Evolutionary conservation across 2,329 filamentous ascomycete species (phyloP), one percentile per base, ranked within the genome.

Genomic region (Pestalotiopsis sp.): DNA sequence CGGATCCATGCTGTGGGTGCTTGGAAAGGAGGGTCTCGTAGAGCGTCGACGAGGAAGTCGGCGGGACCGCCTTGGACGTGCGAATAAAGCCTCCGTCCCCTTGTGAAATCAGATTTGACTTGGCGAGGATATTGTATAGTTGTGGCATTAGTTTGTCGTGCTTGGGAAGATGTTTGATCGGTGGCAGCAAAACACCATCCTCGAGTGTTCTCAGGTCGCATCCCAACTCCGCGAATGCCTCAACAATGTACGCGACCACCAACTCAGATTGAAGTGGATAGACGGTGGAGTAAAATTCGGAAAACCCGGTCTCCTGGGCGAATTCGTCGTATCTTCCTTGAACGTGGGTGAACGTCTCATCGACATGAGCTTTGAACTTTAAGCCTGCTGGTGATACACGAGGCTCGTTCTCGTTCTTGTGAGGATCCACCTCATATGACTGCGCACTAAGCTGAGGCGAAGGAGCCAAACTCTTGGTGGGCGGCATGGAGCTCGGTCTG

Each of bases 141-240:
- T 75, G 74, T 1, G 27, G 49, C 9, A 79, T 59, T 3, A 80
- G 69, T 60, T 76, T 70, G 2, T 69, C 58, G 59, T 82, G 76
- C 49, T 74, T 76, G 4, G 71, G 67, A 4, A 75, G n/a, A 58
- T 20, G 25, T 25, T 58, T 27, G 56, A 13, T 58, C 25, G 23
- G 12, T 2, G 56, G 56, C 14, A 52, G 45, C 45, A 17, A 14
- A 20, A 74, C 69, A 7, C 77, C 80, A 6, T 69, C 5, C 12
- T 36, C 13, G 0, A 78, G 31, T 0, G 25, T 5, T 4, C 12
- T 20, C 3, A 81, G 56, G 27, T 78, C 66, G 49, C 73, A 78
- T 2, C 76, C 78, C 1, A 81, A 67, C 6, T 65, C 38, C 2
- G 65, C 36, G 62, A 80, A 80, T 0, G 77, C 79, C 49, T 79